Evolutionary conservation across 495 filamentous ascomycete species (phyloP).

Genomic region (Hypoxylon perforatum): DNA sequence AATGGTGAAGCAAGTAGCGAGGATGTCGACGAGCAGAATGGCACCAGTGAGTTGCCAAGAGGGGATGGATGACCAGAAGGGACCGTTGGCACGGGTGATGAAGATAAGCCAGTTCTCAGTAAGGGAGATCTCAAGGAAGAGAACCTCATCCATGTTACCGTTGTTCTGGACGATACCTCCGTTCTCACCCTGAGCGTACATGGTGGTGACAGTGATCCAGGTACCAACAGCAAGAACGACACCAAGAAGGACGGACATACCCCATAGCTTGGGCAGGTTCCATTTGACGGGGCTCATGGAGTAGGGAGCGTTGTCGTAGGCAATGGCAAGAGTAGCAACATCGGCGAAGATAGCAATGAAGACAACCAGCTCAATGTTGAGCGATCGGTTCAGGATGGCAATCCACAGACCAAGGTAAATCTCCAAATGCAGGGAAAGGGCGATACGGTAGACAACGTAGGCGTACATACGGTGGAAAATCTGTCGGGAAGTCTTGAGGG

Average conservation of each 20-base stretch:
- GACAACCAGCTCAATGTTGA: slow-evolving; percentile 88
- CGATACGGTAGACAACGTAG: slow-evolving; percentile 96
- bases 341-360: slow-evolving; percentile 96
- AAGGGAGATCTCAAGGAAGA: slow-evolving; percentile 91
- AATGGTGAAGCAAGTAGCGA: slow-evolving; percentile 84
- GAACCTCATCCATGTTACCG: slow-evolving; percentile 80
- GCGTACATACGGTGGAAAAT: slow-evolving; percentile 99
- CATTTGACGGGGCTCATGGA: slow-evolving; percentile 89
- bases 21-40: slow-evolving; percentile 80
- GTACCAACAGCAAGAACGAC: slow-evolving; percentile 82
- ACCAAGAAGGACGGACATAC: slow-evolving; percentile 85
- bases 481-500: slow-evolving; percentile 91
- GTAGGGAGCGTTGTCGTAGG: slow-evolving; percentile 93
- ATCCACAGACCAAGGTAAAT: slow-evolving; percentile 94
- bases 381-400: slow-evolving; percentile 80
- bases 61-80: slow-evolving; percentile 85
- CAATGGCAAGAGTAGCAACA: slow-evolving; percentile 91
- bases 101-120: slow-evolving; percentile 98
- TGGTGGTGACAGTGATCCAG: slow-evolving; percentile 85
- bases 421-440: slow-evolving; percentile 88
- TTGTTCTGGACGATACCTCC: slow-evolving; percentile 90
- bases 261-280: slow-evolving; percentile 94
- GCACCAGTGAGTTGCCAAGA: slow-evolving; percentile 83
- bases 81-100: slow-evolving; percentile 88
- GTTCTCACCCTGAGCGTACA: slow-evolving; percentile 71